Evolutionary conservation across 257 asterid species (phyloP), one percentile per base, ranked within the genome.

Genomic region (Catharanthus roseus): DNA sequence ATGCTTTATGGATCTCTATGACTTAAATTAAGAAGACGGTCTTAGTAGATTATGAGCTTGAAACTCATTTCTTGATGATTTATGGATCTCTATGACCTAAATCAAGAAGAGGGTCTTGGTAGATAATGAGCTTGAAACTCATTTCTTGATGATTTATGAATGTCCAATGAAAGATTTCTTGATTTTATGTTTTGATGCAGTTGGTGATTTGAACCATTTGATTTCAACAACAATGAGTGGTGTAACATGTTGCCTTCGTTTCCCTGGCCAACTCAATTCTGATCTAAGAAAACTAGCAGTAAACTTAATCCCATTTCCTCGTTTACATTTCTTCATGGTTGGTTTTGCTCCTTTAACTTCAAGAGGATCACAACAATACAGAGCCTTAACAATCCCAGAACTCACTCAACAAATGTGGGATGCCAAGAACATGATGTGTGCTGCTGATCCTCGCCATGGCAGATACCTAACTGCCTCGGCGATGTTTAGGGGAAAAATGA

Each of bases 321-420:
- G 89, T 4, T 85, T 88, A 45, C 95, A 88, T 79, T 88, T 88
- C 81, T 88, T 88, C 83, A 86, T 88, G 91, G 95, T 88, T 16
- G 95, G 95, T 5, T 88, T 88, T 65, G 91, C 95, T 4, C 95
- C 91, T 0, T 79, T 86, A 29, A 88, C 91, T 58, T 88, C 95
- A 1, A 78, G 85, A 10, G 91, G 95, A 3, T 88, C 95, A 2
- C 92, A 88, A 71, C 91, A 88, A 51, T 88, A 88, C 83, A 83
- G 90, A 4, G 91, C 95, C 19, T 87, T 86, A 21, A 85, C 91
- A 1, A 83, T 88, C 71, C 95, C 91, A 0, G 92, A 88, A 69
- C 87, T 86, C 64, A 88, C 95, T 3, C 95, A 88, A 61, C 95
- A 88, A 71, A 88, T 86, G 95, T 86, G 95, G 95, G 95, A 86